These are phyloP conservation scores for Xerocomus nothofagi DNA, from an alignment of 1,284 basidiomycete species.

Conservation along the genomic window DNA sequence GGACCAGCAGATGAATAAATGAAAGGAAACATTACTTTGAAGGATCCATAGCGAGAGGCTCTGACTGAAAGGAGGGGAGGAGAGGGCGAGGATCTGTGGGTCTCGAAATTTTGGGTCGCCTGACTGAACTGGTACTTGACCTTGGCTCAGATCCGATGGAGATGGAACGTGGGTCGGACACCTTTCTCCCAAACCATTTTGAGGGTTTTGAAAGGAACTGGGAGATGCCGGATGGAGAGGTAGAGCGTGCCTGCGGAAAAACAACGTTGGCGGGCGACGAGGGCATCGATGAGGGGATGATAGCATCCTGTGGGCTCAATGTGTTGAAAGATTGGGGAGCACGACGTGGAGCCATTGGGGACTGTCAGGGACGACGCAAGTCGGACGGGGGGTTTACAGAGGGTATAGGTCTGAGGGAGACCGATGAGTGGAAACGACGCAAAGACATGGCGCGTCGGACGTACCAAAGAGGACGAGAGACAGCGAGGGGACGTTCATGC, in stretches of 20 bases:
- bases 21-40: constrained; percentile 45
- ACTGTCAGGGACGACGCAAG: constrained; percentile 4
- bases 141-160: constrained; percentile 44
- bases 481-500: constrained; percentile 9
- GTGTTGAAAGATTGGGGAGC: constrained; percentile 22
- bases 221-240: constrained; percentile 41
- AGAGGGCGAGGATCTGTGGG: constrained; percentile 79
- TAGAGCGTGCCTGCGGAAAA: constrained; percentile 34
- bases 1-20: background rate
- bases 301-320: constrained; percentile 33
- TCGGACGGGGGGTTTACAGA: constrained; percentile 5
- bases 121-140: constrained; percentile 51
- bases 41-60: constrained; percentile 38
- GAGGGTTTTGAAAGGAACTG: constrained; percentile 48
- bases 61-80: constrained; percentile 45
- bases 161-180: constrained; percentile 38
- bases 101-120: constrained; percentile 77
- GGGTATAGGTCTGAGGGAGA: background rate
- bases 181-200: constrained; percentile 47
- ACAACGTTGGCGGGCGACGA: constrained; percentile 27
- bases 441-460: constrained; percentile 12
- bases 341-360: constrained; percentile 31
- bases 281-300: constrained; percentile 19
- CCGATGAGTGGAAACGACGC: background rate
- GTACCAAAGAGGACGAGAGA: constrained; percentile 1